These are phyloP conservation scores for Diversispora epigaea DNA, from an alignment of 192 early-diverging fungal species.

Conservation along the genomic window DNA sequence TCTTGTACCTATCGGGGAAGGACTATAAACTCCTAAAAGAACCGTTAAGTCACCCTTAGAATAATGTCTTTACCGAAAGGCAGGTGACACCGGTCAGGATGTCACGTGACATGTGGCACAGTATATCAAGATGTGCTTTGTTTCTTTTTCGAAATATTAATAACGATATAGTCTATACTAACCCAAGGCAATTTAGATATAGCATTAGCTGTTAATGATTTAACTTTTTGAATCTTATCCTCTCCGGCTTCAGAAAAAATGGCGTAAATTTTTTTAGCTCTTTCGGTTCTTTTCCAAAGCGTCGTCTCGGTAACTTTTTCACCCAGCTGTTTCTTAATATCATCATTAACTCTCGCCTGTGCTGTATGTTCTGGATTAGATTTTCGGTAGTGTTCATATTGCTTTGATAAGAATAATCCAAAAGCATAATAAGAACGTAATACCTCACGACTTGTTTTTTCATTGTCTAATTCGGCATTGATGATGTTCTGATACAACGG, in stretches of 20 bases:
- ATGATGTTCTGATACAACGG: neutral
- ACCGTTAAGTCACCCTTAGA: too few relatives aligned
- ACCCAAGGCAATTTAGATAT: too few relatives aligned
- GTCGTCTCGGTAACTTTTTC: conserved; percentile 15
- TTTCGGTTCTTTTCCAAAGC: conserved; percentile 11
- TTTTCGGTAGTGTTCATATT: conserved; percentile 7
- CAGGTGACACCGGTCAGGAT: too few relatives aligned
- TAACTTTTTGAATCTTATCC: neutral
- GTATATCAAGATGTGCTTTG: too few relatives aligned
- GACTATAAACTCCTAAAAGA: too few relatives aligned
- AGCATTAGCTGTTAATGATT: too few relatives aligned
- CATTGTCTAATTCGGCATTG: neutral
- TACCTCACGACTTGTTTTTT: conserved; percentile 3
- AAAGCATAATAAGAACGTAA: conserved; percentile 11
- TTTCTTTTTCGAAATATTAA: too few relatives aligned
- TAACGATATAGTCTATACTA: too few relatives aligned
- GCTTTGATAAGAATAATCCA: conserved; percentile 10
- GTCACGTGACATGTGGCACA: too few relatives aligned
- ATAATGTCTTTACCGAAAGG: too few relatives aligned
- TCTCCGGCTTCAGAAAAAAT: conserved; percentile 11
- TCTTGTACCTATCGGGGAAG: too few relatives aligned
- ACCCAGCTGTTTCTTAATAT: conserved; percentile 10
- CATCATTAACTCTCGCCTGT: conserved; percentile 16
- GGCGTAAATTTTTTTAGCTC: conserved; percentile 1
- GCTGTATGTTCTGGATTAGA: conserved; percentile 17